These are phyloP conservation scores for Shiraia bambusicola DNA, from an alignment of 2,329 filamentous ascomycete genomes.

Conservation along the genomic window DNA sequence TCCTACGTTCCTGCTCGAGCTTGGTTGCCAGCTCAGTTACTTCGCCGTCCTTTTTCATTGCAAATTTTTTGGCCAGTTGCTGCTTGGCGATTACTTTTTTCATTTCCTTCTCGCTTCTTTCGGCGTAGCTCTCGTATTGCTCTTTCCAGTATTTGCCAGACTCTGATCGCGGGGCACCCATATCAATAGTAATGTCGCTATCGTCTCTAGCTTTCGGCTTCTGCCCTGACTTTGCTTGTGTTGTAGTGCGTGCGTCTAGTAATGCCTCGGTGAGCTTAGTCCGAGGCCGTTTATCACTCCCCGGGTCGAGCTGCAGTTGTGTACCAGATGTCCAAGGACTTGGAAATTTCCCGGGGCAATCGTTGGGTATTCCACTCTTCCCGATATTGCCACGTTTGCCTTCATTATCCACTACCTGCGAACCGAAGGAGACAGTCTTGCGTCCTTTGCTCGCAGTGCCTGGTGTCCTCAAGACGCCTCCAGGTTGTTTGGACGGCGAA, in stretches of 20 bases:
- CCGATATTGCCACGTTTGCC: constrained; percentile 49
- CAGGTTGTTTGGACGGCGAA: constrained; percentile 59
- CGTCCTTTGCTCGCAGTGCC: constrained; percentile 58
- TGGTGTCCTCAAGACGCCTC: constrained; percentile 64
- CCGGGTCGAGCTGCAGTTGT: constrained; percentile 31
- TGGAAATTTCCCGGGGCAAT: constrained; percentile 52
- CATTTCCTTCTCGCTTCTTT: constrained; percentile 71
- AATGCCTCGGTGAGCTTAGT: constrained; percentile 50
- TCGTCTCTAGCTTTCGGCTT: constrained; percentile 48
- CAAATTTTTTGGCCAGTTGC: constrained; percentile 75
- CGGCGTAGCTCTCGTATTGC: constrained; percentile 72
- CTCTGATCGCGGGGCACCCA: constrained; percentile 72
- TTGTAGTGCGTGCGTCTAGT: constrained; percentile 48
- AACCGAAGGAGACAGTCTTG: constrained; percentile 63
- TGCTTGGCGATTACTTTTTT: constrained; percentile 78
- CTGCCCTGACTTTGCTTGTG: constrained; percentile 31
- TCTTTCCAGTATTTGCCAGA: constrained; percentile 80
- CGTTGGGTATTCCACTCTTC: constrained; percentile 51
- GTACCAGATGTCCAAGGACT: constrained; percentile 53
- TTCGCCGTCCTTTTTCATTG: constrained; percentile 74
- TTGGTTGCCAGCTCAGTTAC: constrained; percentile 65
- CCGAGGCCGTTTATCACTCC: constrained; percentile 36
- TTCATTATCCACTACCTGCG: constrained; percentile 59
- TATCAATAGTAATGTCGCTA: constrained; percentile 67
- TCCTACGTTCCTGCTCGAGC: constrained; percentile 68